Evolutionary conservation across 352 stramenopile genomes (phyloP).

Genomic region (Globisporangium okanoganense): DNA sequence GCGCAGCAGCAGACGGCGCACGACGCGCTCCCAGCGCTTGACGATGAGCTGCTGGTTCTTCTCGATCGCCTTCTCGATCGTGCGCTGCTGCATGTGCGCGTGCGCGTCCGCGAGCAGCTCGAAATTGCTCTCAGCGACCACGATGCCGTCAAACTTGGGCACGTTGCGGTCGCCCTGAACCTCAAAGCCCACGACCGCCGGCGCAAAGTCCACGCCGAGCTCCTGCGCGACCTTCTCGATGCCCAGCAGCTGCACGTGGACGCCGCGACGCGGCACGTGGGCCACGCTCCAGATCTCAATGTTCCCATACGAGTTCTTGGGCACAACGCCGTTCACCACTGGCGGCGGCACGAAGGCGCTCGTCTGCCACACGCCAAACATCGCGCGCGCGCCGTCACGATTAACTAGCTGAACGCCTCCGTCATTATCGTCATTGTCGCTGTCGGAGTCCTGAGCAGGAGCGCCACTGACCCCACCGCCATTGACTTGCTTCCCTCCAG

Average conservation of each 20-base stretch:
- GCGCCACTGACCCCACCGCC: constrained; percentile 4
- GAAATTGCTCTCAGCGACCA: constrained; percentile 43
- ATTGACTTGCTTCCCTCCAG: constrained; percentile 1
- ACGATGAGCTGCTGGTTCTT: constrained; percentile 56
- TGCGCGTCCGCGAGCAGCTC: constrained; percentile 66
- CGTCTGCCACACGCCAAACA: constrained; percentile 85
- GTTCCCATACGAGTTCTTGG: constrained; percentile 87
- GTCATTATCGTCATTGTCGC: constrained; percentile 6
- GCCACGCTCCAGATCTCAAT: constrained; percentile 81
- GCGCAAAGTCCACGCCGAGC: constrained; percentile 76
- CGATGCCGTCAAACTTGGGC: constrained; percentile 71
- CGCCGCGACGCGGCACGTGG: constrained; percentile 49
- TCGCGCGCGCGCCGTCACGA: constrained; percentile 1
- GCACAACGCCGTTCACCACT: constrained; percentile 59
- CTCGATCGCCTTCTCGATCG: constrained; percentile 68
- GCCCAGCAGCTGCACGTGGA: constrained; percentile 60
- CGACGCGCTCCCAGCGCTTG: constrained; percentile 64
- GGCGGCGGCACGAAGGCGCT: constrained; percentile 37
- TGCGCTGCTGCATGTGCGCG: constrained; percentile 50
- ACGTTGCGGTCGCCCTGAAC: constrained; percentile 51
- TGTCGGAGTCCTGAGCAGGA: constrained; percentile 15
- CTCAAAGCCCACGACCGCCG: constrained; percentile 82
- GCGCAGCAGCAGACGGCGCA: constrained; percentile 60
- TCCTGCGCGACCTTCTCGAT: constrained; percentile 62
- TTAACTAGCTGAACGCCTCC: neutral